Evolutionary conservation across 2,329 filamentous ascomycete species (phyloP).

Genomic region (Trichoderma atrobrunneum): DNA sequence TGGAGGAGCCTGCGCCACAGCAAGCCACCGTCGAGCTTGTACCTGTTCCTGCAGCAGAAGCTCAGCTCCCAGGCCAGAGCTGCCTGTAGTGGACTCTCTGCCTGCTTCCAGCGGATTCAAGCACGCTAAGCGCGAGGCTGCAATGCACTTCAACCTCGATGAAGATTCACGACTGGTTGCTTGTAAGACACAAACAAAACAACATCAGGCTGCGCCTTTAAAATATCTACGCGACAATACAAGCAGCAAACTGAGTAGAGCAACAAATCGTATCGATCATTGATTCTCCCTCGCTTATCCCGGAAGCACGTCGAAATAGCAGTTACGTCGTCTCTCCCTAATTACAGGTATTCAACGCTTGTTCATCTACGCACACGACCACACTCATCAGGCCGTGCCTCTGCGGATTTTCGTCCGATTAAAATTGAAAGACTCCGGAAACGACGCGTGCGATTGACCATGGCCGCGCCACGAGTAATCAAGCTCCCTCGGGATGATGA

Average conservation of each 20-base stretch:
- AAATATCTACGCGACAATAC: not conserved
- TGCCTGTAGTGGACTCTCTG: conserved; percentile 6
- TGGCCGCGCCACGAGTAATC: conserved; percentile 43
- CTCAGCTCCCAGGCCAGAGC: not conserved
- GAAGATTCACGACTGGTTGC: conserved; percentile 9
- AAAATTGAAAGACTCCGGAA: not conserved
- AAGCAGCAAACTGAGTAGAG: not conserved
- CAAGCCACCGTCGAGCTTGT: not conserved
- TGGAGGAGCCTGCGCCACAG: conserved; percentile 7
- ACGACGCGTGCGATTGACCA: conserved; percentile 21
- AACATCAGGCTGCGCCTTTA: not conserved
- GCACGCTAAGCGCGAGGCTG: conserved; percentile 4
- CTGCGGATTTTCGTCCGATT: too few species aligned
- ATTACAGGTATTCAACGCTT: not conserved
- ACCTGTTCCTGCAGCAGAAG: conserved; percentile 6
- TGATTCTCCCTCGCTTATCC: too few species aligned
- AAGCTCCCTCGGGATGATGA: conserved; percentile 57
- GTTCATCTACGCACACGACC: not conserved
- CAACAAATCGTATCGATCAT: too few species aligned
- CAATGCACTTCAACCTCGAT: conserved; percentile 2
- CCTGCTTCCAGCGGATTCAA: not conserved
- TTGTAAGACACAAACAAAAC: not conserved
- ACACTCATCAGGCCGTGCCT: not conserved
- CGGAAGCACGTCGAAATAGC: not conserved
- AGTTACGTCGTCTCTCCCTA: not conserved